These are phyloP conservation scores for Aspergillus novoparasiticus DNA, from an alignment of 2,329 filamentous ascomycete species.

Conservation along the genomic window DNA sequence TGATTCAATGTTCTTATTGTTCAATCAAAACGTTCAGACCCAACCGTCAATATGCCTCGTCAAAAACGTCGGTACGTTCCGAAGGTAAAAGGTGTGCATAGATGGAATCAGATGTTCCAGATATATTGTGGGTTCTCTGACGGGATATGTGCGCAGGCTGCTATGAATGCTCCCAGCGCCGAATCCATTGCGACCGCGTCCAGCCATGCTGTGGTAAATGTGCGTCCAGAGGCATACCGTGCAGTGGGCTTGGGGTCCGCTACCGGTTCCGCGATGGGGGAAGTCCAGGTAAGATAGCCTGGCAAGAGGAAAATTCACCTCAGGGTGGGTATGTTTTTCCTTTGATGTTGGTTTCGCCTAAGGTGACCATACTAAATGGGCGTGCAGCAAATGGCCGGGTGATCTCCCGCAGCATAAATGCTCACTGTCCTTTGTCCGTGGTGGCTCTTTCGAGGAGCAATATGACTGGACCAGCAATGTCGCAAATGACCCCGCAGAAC, in stretches of 20 bases:
- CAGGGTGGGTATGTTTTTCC: background rate
- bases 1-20: background rate
- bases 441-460: background rate
- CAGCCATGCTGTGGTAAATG: conserved; percentile 16
- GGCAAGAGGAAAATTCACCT: background rate
- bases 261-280: conserved; percentile 18
- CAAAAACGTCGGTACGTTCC: conserved; percentile 4
- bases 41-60: background rate
- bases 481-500: background rate
- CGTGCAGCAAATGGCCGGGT: background rate
- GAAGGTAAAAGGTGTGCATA: conserved; percentile 1
- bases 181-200: conserved; percentile 18
- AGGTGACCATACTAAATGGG: background rate
- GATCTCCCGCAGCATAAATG: background rate
- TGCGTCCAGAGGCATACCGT: conserved; percentile 14
- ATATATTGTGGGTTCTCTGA: background rate
- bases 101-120: background rate
- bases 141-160: conserved; percentile 20
- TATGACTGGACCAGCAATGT: background rate
- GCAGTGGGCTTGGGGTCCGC: conserved; percentile 12
- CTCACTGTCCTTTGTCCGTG: background rate
- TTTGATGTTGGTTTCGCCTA: background rate
- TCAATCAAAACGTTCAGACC: background rate
- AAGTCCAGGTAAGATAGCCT: background rate
- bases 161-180: conserved; percentile 20